These are phyloP conservation scores for Cryptomeria japonica DNA, from an alignment of 75 land plant genomes.

Conservation along the genomic window DNA sequence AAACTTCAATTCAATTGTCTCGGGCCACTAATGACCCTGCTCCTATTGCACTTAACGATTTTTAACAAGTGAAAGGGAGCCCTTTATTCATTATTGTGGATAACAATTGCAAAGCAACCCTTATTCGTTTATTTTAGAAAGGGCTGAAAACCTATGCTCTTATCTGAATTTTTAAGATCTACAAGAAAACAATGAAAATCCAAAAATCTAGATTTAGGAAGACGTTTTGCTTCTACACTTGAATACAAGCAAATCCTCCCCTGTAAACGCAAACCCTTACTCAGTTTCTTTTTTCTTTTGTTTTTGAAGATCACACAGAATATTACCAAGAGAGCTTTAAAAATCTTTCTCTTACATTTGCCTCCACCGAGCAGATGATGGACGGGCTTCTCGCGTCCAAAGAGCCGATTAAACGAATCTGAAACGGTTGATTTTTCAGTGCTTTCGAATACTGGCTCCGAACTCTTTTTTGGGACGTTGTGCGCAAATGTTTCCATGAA, in stretches of 20 bases:
- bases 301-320: not conserved
- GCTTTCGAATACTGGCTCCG: constrained; percentile 30
- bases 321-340: not conserved
- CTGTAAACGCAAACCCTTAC: not conserved
- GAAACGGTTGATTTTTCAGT: constrained; percentile 34
- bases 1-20: not conserved
- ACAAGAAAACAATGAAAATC: not conserved
- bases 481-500: constrained; percentile 50
- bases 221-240: not conserved
- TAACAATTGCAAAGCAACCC: not conserved
- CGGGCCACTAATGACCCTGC: not conserved
- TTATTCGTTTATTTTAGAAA: not conserved
- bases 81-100: no score
- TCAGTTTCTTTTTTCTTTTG: no score
- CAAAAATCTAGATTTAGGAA: not conserved
- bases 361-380: constrained; percentile 85
- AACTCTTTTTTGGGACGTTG: constrained; percentile 34
- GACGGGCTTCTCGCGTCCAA: constrained; percentile 74
- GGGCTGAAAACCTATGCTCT: no score
- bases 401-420: constrained; percentile 46
- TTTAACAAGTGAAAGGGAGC: not conserved
- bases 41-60: not conserved
- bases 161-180: not conserved
- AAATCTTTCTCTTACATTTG: constrained; percentile 36
- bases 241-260: not conserved